Evolutionary conservation across 495 filamentous ascomycete genomes (phyloP), one percentile per base, ranked within the genome.

Genomic region (Aspergillus campestris): DNA sequence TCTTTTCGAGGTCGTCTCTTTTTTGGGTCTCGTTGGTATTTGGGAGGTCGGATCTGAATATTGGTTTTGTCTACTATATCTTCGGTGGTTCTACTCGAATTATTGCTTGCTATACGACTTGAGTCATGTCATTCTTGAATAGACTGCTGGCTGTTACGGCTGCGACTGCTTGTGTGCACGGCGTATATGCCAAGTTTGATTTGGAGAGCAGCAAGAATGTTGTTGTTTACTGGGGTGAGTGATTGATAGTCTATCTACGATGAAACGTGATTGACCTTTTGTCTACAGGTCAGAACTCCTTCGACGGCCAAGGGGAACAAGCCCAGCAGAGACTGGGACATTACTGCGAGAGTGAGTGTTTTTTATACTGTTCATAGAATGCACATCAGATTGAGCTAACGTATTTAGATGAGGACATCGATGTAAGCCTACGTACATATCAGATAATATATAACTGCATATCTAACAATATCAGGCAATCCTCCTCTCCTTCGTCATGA

Each of bases 161-260:
- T 13, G 44, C 59, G 31, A 28, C 65, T 37, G 61, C 66, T 31
- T 51, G 51, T 18, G 33, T 71, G 18, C 49, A 62, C 31, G 58
- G 55, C 48, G 64, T 55, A 8, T 57, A 70, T 45, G 68, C 66
- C 8, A 62, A 59, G 42, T 60, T 80, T 42, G 64, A 74, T 47
- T 40, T 74, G 24, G 48, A 39, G 18, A 69, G 73, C 3, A 53
- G 54, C 4, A 66, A 52, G 38, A 84, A 81, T 55, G 49, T 83
- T 42, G 76, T 70, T 13, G 66, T 83, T 7, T 84, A 84, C 54
- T 84, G 81, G 81, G 81, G 68, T 78, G 59, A 48, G 60, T 39
- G 42, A 28, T 40, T 10, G 45, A 38, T n/a, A 33, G 29, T 7
- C 27, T 27, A n/a, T n/a, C 33, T 42, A 37, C 42, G 8, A 7